Evolutionary conservation across 495 filamentous ascomycete genomes (phyloP).

Genomic region (Penicillium paradoxum): DNA sequence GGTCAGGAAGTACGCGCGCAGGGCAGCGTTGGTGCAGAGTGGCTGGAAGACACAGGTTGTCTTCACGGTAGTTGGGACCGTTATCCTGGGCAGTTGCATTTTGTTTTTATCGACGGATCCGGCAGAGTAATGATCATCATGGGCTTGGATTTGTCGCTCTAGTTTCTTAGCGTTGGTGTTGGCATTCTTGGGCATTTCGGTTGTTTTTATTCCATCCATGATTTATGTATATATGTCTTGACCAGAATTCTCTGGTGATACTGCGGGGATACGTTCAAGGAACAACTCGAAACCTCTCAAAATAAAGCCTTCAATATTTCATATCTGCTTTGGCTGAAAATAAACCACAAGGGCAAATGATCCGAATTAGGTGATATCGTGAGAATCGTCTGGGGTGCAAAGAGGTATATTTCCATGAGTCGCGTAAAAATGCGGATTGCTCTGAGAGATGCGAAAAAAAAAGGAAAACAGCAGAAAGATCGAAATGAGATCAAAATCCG

Average conservation of each 20-base stretch:
- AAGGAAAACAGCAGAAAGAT: neutral
- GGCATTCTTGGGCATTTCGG: neutral
- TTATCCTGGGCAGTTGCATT: slow-evolving; percentile 77
- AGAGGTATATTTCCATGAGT: slow-evolving; percentile 14
- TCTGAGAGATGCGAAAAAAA: neutral
- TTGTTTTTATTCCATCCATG: neutral
- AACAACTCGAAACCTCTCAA: neutral
- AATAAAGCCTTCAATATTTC: neutral
- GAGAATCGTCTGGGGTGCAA: neutral
- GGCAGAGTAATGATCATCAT: slow-evolving; percentile 3
- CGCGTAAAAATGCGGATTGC: neutral
- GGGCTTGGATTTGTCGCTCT: neutral
- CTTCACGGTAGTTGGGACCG: slow-evolving; percentile 68
- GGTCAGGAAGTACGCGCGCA: slow-evolving; percentile 74
- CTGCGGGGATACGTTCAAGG: neutral
- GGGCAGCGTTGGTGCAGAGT: slow-evolving; percentile 80
- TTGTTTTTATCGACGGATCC: slow-evolving; percentile 55
- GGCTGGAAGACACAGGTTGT: slow-evolving; percentile 88
- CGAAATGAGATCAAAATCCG: neutral
- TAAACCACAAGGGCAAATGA: neutral
- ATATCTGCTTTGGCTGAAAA: neutral
- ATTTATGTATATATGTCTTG: neutral
- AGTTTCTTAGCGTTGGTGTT: slow-evolving; percentile 7
- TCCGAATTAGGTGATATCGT: neutral
- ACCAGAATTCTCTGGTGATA: neutral